Evolutionary conservation across 1,284 basidiomycete genomes (phyloP).

Genomic region (Ceraceosorus guamensis): DNA sequence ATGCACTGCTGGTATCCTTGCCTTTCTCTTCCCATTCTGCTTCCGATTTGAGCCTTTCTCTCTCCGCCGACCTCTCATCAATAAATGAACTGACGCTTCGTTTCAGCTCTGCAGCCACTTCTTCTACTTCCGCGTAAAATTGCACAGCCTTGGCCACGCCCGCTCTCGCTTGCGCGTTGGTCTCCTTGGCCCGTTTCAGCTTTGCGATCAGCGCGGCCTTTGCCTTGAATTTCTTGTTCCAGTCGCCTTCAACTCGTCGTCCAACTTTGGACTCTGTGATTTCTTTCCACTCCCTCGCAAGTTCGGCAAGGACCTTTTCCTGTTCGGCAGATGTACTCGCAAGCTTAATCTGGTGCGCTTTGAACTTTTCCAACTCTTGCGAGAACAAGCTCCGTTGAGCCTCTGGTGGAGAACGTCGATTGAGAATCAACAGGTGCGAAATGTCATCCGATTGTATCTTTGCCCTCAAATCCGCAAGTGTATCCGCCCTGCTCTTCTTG

Average conservation of each 20-base stretch:
- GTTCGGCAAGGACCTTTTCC: slow-evolving; percentile 2
- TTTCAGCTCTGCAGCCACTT: slow-evolving; percentile 60
- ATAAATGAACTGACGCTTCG: slow-evolving; percentile 62
- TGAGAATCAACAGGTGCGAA: slow-evolving; percentile 84
- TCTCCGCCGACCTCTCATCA: slow-evolving; percentile 61
- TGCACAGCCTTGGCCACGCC: slow-evolving; percentile 77
- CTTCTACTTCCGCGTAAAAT: slow-evolving; percentile 77
- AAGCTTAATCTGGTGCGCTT: slow-evolving; percentile 7
- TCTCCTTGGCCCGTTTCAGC: slow-evolving; percentile 68
- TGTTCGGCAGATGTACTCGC: slow-evolving; percentile 4
- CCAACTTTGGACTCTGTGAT: slow-evolving; percentile 55
- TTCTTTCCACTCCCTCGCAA: slow-evolving; percentile 2
- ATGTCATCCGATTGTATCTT: slow-evolving; percentile 96
- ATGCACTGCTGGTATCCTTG: background rate
- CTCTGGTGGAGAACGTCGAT: slow-evolving; percentile 73
- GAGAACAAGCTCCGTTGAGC: slow-evolving; percentile 62
- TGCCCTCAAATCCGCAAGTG: slow-evolving; percentile 87
- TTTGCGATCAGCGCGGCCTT: slow-evolving; percentile 66
- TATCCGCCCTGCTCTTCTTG: slow-evolving; percentile 65
- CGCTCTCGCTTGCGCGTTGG: slow-evolving; percentile 76
- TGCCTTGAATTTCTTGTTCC: slow-evolving; percentile 60
- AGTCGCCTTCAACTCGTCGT: background rate
- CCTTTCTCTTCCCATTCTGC: slow-evolving; percentile 65
- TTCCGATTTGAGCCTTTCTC: slow-evolving; percentile 62
- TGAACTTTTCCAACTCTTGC: slow-evolving; percentile 13